phyloP scores from a whole-genome alignment of 352 stramenopile genomes.

The Pythium graminicola region DNA sequence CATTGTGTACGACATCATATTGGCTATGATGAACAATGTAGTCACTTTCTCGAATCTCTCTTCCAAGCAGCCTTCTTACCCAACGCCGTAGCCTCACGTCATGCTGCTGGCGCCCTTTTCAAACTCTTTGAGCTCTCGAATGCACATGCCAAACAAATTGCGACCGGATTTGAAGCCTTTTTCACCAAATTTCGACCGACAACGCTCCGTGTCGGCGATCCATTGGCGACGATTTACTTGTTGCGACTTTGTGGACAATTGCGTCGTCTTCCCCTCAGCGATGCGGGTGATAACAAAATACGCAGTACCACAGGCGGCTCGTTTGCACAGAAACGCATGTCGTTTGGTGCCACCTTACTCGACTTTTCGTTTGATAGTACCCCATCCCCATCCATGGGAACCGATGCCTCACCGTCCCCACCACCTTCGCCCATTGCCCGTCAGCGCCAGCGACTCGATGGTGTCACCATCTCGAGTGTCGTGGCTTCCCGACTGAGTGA shows the following conservation, averaged over 20 bases:
- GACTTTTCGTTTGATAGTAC: constrained; percentile 43
- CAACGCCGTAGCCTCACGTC: constrained; percentile 37
- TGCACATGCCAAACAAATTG: constrained; percentile 31
- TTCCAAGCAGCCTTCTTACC: constrained; percentile 51
- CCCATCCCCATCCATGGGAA: neutral
- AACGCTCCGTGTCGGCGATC: constrained; percentile 47
- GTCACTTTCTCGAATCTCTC: constrained; percentile 42
- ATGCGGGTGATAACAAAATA: neutral
- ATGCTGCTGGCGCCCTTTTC: constrained; percentile 52
- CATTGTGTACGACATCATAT: constrained; percentile 58
- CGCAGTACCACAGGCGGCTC: neutral
- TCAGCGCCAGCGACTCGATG: constrained; percentile 35
- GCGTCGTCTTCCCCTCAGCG: constrained; percentile 32
- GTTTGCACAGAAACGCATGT: constrained; percentile 7
- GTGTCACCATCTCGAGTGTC: constrained; percentile 32
- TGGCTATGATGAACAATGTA: constrained; percentile 21
- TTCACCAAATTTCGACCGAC: constrained; percentile 39
- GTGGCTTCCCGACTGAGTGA: constrained; percentile 42
- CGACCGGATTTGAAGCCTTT: constrained; percentile 44
- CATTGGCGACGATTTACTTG: constrained; percentile 60
- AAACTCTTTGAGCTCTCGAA: constrained; percentile 39
- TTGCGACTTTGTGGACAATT: constrained; percentile 53
- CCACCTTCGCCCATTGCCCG: constrained; percentile 26
- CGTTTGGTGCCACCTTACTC: constrained; percentile 28
- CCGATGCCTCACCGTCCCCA: constrained; percentile 18